phyloP scores from a whole-genome alignment of 78 protist genomes.

The Acrasis kona region DNA sequence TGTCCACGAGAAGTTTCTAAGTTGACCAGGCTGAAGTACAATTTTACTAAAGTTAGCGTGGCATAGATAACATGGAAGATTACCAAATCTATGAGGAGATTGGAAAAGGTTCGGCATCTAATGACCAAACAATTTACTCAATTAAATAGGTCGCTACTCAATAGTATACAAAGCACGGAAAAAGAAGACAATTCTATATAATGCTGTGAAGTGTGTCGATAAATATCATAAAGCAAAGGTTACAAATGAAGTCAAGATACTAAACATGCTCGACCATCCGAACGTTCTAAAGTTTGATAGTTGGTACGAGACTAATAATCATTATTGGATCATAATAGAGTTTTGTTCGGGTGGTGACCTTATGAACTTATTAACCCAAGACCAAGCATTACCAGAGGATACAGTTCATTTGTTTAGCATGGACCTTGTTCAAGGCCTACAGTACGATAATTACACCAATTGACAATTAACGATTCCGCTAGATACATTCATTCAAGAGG shows the following conservation, averaged over 20 bases:
- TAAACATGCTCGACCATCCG: constrained; percentile 29
- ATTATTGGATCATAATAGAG: constrained; percentile 58
- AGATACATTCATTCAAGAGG: constrained; percentile 31
- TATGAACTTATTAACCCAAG: constrained; percentile 17
- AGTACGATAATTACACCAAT: too few species aligned
- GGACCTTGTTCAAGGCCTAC: constrained; percentile 37
- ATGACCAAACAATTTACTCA: too few species aligned
- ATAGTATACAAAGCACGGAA: constrained; percentile 51
- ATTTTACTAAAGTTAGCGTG: too few species aligned
- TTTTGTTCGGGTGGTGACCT: too few species aligned
- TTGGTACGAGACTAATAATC: constrained; percentile 60
- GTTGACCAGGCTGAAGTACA: too few species aligned
- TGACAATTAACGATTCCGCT: too few species aligned
- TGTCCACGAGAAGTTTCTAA: too few species aligned
- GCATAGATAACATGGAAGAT: too few species aligned
- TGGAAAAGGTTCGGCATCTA: constrained; percentile 37
- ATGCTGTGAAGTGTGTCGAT: constrained; percentile 35
- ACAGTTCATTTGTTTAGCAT: background rate
- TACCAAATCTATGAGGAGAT: constrained; percentile 39
- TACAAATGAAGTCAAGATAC: constrained; percentile 22
- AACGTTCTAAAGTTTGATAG: constrained; percentile 31
- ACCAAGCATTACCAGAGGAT: constrained; percentile 19
- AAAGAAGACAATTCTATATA: constrained; percentile 36
- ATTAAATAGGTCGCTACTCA: too few species aligned
- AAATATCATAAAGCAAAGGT: constrained; percentile 18